phyloP scores from a whole-genome alignment of 148 eudicot species.

The Rhododendron williamsianum region DNA sequence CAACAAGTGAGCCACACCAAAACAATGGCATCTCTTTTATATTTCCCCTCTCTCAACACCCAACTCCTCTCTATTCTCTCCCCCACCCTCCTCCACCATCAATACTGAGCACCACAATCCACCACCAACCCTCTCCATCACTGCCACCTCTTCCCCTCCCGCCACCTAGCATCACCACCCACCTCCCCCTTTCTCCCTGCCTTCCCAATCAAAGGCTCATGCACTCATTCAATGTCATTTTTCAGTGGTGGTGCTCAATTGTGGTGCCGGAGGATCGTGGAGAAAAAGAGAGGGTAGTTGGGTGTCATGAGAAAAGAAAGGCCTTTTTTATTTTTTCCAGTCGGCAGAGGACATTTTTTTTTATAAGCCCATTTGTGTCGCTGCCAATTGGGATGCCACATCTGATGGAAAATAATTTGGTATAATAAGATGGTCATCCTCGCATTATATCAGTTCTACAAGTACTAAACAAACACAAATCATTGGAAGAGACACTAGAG shows the following conservation, averaged over 20 bases:
- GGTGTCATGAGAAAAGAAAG: background rate
- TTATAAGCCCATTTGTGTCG: background rate
- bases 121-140: background rate
- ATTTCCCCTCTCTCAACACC: background rate
- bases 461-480: background rate
- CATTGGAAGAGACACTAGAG: background rate
- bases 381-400: background rate
- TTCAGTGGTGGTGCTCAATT: background rate
- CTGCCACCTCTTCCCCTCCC: background rate
- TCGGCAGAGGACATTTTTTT: background rate
- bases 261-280: background rate
- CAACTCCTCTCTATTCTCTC: background rate
- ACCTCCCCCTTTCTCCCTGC: background rate
- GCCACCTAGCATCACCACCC: background rate
- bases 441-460: background rate
- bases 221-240: background rate
- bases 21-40: background rate
- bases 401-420: background rate
- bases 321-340: background rate
- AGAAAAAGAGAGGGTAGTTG: background rate
- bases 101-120: background rate
- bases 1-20: background rate
- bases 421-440: background rate
- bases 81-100: background rate
- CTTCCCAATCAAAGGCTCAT: background rate